Conservation (phyloP, 2,329 filamentous ascomycete species). For the Penicillium brevicompactum region DNA sequence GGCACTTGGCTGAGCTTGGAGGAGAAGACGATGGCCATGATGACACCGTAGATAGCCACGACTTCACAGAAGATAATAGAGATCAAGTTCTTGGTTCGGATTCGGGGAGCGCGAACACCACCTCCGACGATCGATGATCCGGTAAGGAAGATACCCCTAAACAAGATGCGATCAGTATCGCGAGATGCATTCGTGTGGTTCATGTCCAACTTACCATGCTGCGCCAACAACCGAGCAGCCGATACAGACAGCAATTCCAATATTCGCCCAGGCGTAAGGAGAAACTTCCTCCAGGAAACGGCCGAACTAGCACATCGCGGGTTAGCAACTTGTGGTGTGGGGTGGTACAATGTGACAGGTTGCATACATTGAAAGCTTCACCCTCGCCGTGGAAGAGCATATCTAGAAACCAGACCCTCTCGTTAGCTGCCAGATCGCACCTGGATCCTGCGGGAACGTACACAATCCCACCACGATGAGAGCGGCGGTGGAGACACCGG, state of each 20-base stretch:
- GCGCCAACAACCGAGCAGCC: constrained; percentile 94
- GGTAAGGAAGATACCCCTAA: constrained; percentile 97
- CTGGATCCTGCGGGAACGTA: constrained; percentile 51
- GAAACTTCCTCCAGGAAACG: constrained; percentile 92
- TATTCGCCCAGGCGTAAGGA: constrained; percentile 87
- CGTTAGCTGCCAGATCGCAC: constrained; percentile 23
- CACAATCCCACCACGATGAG: constrained; percentile 75
- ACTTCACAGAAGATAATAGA: constrained; percentile 99
- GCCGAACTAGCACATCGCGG: constrained; percentile 65
- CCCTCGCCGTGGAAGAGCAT: constrained; percentile 98
- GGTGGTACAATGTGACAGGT: neutral
- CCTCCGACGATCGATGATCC: constrained; percentile 96
- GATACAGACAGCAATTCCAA: constrained; percentile 93
- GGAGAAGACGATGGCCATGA: constrained; percentile 99
- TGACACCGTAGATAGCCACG: constrained; percentile 99
- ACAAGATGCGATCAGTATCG: constrained; percentile 15
- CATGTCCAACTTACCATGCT: constrained; percentile 71
- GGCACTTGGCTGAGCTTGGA: constrained; percentile 74
- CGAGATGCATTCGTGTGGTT: neutral
- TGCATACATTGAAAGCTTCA: constrained; percentile 86
- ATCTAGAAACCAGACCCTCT: constrained; percentile 58
- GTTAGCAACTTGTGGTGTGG: constrained; percentile 10
- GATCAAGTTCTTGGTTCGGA: constrained; percentile 99
- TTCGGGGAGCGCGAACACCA: constrained; percentile 93
- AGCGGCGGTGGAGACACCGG: constrained; percentile 66